Percentiles rank a stretch among this genome's conserved stretches.
Evolutionary conservation across 1,284 basidiomycete species (phyloP).

Genomic region (Phellopilus nigrolimitatus): DNA sequence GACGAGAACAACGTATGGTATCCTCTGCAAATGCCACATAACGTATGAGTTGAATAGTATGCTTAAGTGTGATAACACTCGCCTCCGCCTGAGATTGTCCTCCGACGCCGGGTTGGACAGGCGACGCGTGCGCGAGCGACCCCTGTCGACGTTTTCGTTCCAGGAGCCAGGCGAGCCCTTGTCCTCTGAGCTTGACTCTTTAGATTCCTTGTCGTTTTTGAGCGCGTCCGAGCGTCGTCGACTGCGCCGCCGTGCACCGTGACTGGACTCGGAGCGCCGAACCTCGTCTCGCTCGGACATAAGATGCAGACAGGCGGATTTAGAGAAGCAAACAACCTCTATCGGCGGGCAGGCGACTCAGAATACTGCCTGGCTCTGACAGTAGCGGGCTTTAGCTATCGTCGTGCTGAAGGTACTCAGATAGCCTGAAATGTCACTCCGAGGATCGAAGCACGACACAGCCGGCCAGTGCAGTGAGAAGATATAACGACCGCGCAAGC

Average conservation of each 20-base stretch:
- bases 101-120: constrained; percentile 60
- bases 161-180: constrained; percentile 46
- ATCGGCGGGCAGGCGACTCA: neutral
- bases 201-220: constrained; percentile 15
- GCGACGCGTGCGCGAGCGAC: constrained; percentile 57
- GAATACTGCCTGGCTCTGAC: neutral
- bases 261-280: constrained; percentile 8
- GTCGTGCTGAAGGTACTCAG: neutral
- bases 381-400: too few species aligned
- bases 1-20: constrained; percentile 77
- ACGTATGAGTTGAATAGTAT: neutral
- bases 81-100: constrained; percentile 57
- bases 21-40: constrained; percentile 52
- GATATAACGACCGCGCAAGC: neutral
- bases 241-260: constrained; percentile 2
- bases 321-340: neutral
- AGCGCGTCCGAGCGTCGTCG: constrained; percentile 4
- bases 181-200: constrained; percentile 18
- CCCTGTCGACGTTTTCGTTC: constrained; percentile 59
- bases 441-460: neutral
- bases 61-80: constrained; percentile 24
- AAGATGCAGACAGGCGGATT: neutral
- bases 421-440: constrained; percentile 2
- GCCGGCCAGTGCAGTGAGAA: constrained; percentile 11
- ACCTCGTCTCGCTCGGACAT: constrained; percentile 8